phyloP scores from a whole-genome alignment of 2,329 filamentous ascomycete genomes.

The Oidium heveae region DNA sequence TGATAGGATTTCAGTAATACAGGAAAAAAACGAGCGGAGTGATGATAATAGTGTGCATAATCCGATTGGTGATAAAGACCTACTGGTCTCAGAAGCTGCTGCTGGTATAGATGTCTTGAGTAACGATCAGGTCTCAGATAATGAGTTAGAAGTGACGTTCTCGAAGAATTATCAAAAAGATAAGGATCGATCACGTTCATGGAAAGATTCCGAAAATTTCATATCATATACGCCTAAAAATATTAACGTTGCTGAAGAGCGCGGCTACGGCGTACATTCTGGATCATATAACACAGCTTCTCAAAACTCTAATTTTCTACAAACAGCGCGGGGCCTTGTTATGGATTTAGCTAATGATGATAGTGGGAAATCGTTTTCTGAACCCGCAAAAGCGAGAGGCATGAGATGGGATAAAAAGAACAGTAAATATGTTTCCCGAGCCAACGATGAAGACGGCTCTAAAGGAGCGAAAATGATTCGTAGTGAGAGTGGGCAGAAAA shows the following conservation, averaged over 20 bases:
- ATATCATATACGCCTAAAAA: slow-evolving; percentile 84
- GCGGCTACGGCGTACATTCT: slow-evolving; percentile 78
- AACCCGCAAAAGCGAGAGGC: slow-evolving; percentile 41
- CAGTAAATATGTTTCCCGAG: slow-evolving; percentile 78
- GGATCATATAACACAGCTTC: slow-evolving; percentile 17
- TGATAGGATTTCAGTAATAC: slow-evolving; percentile 16
- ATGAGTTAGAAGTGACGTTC: slow-evolving; percentile 45
- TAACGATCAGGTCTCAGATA: slow-evolving; percentile 28
- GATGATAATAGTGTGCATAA: slow-evolving; percentile 5
- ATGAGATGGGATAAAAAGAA: slow-evolving; percentile 95
- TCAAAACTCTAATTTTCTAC: slow-evolving; percentile 48
- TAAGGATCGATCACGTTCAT: slow-evolving; percentile 34
- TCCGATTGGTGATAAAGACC: slow-evolving; percentile 17
- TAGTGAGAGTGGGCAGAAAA: slow-evolving; percentile 86
- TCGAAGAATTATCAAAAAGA: slow-evolving; percentile 28
- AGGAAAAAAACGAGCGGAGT: slow-evolving; percentile 13
- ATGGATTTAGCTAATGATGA: slow-evolving; percentile 93
- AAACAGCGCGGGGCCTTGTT: slow-evolving; percentile 61
- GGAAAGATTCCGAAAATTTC: slow-evolving; percentile 72
- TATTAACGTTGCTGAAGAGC: slow-evolving; percentile 63
- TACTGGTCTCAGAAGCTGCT: slow-evolving; percentile 13
- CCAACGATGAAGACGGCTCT: slow-evolving; percentile 87
- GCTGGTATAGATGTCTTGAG: slow-evolving; percentile 15
- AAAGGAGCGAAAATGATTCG: slow-evolving; percentile 46
- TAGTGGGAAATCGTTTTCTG: slow-evolving; percentile 50